Conservation (phyloP, 1,284 basidiomycete genomes). For the Cryptococcus wingfieldii region DNA sequence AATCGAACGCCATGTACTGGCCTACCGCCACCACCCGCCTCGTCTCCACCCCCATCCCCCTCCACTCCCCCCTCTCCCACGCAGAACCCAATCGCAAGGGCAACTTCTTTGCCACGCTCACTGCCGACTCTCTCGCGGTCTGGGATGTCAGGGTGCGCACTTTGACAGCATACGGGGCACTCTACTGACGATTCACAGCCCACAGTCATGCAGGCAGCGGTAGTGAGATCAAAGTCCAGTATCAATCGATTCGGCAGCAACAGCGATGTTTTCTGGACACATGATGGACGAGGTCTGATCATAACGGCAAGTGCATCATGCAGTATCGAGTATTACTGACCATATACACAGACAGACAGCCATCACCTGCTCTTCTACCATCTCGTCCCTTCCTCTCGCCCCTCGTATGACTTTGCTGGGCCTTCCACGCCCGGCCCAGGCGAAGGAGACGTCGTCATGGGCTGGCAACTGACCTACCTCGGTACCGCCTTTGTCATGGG, state of each 20-base stretch:
- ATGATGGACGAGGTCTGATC: slow-evolving; percentile 69
- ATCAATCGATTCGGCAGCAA: slow-evolving; percentile 76
- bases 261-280: slow-evolving; percentile 67
- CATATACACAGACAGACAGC: slow-evolving; percentile 58
- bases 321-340: not conserved
- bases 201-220: slow-evolving; percentile 66
- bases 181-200: slow-evolving; percentile 56
- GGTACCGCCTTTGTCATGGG: slow-evolving; percentile 42
- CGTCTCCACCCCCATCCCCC: slow-evolving; percentile 25
- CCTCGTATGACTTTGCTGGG: slow-evolving; percentile 31
- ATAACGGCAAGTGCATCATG: slow-evolving; percentile 60
- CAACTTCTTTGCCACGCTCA: slow-evolving; percentile 71
- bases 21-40: slow-evolving; percentile 37
- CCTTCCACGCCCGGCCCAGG: slow-evolving; percentile 66
- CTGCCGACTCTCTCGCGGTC: slow-evolving; percentile 62
- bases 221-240: slow-evolving; percentile 71
- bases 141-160: slow-evolving; percentile 73
- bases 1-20: slow-evolving; percentile 42
- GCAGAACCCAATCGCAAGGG: slow-evolving; percentile 65
- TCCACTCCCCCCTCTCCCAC: slow-evolving; percentile 54
- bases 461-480: slow-evolving; percentile 67
- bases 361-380: slow-evolving; percentile 73
- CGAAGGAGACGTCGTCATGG: slow-evolving; percentile 75
- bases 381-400: slow-evolving; percentile 59
- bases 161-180: not conserved